Percentiles rank a stretch among this genome's conserved stretches.
Conservation (phyloP, 2,329 filamentous ascomycete species). For the Microcyclosporella mali region DNA sequence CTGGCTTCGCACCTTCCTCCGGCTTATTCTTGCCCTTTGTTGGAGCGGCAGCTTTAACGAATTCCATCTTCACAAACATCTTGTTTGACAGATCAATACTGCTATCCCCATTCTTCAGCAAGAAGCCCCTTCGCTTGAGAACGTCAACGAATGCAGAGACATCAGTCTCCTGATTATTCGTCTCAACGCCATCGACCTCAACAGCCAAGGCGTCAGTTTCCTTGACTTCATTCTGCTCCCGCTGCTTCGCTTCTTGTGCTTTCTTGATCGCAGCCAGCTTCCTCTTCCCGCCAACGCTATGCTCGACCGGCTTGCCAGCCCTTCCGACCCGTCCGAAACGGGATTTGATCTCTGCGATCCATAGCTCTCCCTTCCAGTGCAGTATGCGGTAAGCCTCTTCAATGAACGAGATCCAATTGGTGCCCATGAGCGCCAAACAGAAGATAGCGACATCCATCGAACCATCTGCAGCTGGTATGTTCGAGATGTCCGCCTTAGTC, state of each 20-base stretch:
- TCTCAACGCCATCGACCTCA: slow-evolving; percentile 62
- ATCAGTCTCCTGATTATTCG: slow-evolving; percentile 67
- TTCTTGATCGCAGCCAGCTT: slow-evolving; percentile 39
- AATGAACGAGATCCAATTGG: slow-evolving; percentile 94
- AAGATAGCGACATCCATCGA: slow-evolving; percentile 85
- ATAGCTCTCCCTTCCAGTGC: slow-evolving; percentile 90
- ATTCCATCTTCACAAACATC: slow-evolving; percentile 98
- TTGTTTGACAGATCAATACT: slow-evolving; percentile 81
- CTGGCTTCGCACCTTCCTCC: slow-evolving; percentile 31
- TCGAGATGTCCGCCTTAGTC: slow-evolving; percentile 81
- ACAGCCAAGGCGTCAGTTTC: slow-evolving; percentile 55
- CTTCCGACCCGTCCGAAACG: slow-evolving; percentile 65
- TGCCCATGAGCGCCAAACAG: slow-evolving; percentile 96
- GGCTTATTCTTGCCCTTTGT: slow-evolving; percentile 63
- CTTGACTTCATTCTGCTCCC: slow-evolving; percentile 47
- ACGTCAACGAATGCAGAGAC: slow-evolving; percentile 82
- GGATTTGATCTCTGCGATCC: slow-evolving; percentile 95
- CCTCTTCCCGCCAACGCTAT: slow-evolving; percentile 63
- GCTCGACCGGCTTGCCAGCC: slow-evolving; percentile 49
- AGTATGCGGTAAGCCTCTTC: slow-evolving; percentile 92
- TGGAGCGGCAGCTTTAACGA: slow-evolving; percentile 74
- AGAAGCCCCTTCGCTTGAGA: slow-evolving; percentile 71
- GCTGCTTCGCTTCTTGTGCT: slow-evolving; percentile 40
- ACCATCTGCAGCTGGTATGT: slow-evolving; percentile 68
- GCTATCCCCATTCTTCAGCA: slow-evolving; percentile 58